Evolutionary conservation across 163 green algal genomes (phyloP).

Genomic region (Prototheca stagnorum): DNA sequence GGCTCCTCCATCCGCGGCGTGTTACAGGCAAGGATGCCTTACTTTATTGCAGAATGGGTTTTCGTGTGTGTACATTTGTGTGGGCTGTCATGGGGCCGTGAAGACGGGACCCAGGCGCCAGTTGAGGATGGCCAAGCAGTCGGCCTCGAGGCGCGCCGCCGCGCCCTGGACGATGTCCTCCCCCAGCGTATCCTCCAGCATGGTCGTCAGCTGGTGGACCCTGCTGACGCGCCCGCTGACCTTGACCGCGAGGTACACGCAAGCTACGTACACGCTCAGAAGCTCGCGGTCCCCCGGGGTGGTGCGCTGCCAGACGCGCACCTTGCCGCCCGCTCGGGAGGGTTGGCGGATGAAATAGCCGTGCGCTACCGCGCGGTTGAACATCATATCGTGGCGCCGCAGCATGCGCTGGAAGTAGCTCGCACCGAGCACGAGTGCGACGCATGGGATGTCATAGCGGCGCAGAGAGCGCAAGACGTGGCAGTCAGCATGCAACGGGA

Average conservation of each 20-base stretch:
- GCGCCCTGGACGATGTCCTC: constrained; percentile 2
- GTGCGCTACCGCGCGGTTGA: neutral
- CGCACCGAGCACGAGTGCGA: neutral
- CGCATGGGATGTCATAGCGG: neutral
- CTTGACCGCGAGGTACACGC: constrained; percentile 39
- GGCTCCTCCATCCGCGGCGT: too few species aligned
- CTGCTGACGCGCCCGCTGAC: constrained; percentile 21
- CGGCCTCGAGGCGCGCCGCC: constrained; percentile 17
- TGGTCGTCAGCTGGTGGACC: constrained; percentile 16
- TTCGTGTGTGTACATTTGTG: too few species aligned
- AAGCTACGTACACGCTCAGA: constrained; percentile 29
- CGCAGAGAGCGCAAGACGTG: too few species aligned
- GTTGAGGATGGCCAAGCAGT: constrained; percentile 19
- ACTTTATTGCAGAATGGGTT: too few species aligned
- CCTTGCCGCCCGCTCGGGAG: neutral
- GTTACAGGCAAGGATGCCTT: too few species aligned
- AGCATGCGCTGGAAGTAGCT: constrained; percentile 3
- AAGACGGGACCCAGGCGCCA: constrained; percentile 22
- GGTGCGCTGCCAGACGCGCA: neutral
- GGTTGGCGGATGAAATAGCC: neutral
- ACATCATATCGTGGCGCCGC: neutral
- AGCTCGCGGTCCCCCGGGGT: constrained; percentile 12
- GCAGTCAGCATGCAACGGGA: too few species aligned
- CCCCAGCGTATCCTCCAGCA: constrained; percentile 10
- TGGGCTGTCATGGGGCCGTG: too few species aligned